Evolutionary conservation across 768 basidiomycete species (phyloP).

Genomic region (Coprinellus micaceus): DNA sequence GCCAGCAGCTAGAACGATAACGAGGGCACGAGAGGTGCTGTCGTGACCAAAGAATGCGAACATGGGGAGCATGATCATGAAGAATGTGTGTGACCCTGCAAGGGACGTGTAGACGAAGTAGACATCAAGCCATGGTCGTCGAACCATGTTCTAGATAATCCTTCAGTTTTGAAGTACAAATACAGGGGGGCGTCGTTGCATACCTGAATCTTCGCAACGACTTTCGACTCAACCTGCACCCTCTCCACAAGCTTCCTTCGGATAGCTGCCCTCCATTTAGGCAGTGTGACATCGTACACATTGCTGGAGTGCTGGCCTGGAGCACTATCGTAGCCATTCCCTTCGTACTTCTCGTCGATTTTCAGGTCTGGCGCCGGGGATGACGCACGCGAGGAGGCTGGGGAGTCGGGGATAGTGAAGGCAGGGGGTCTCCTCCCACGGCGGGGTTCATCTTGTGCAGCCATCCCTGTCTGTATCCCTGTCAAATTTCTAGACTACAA

Average conservation of each 20-base stretch:
- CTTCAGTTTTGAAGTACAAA: slow-evolving; percentile 1
- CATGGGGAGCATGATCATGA: slow-evolving; percentile 84
- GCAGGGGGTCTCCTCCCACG: slow-evolving; percentile 21
- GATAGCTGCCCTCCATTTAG: slow-evolving; percentile 62
- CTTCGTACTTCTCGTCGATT: slow-evolving; percentile 8
- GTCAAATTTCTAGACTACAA: not conserved
- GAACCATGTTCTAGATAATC: slow-evolving; percentile 43
- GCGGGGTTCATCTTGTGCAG: slow-evolving; percentile 2
- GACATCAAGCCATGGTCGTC: slow-evolving; percentile 64
- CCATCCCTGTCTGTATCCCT: slow-evolving; percentile 4
- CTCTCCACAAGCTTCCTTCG: slow-evolving; percentile 49
- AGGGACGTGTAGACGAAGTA: slow-evolving; percentile 85
- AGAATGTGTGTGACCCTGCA: slow-evolving; percentile 86
- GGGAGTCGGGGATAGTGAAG: slow-evolving; percentile 28
- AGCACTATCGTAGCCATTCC: slow-evolving; percentile 12
- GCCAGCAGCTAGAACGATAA: slow-evolving; percentile 69
- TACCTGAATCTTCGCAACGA: slow-evolving; percentile 70
- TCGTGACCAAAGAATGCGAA: slow-evolving; percentile 86
- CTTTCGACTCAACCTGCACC: slow-evolving; percentile 55
- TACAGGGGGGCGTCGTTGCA: slow-evolving; percentile 15
- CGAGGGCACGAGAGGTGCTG: slow-evolving; percentile 64
- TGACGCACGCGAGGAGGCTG: slow-evolving; percentile 29
- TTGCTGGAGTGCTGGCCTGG: slow-evolving; percentile 39
- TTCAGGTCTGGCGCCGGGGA: slow-evolving; percentile 26
- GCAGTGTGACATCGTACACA: slow-evolving; percentile 61